Evolutionary conservation across 2,329 filamentous ascomycete species (phyloP), one percentile per base, ranked within the genome.

Genomic region (Verticillium nubilum): DNA sequence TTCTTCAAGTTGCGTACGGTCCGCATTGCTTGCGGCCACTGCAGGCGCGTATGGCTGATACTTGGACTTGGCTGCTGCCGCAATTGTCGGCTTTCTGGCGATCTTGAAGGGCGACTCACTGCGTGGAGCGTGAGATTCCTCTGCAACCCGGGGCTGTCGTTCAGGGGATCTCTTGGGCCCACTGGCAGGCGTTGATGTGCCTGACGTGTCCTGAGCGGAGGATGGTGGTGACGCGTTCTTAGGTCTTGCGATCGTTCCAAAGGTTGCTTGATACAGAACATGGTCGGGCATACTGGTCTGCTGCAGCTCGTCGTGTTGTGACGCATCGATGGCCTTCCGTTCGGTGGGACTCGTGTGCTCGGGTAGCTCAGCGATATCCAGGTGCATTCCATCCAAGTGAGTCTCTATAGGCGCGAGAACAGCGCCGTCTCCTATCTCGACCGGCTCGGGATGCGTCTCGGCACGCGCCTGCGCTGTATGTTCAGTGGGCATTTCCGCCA

Each of bases 401-500:
- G 69, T 72, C 61, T 76, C 71, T 23, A 74, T 71, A 0, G 75
- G 72, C 1, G 74, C 72, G 4, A 76, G 64, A 6, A 75, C 64
- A 6, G 69, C 68, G 27, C 72, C 72, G 54, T 75, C 76, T 1
- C 70, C 74, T 62, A 82, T 74, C 64, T 82, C 80, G 3, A 80
- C 72, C 0, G 78, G 76, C 0, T 75, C 68, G 0, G 79, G 79
- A 47, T 80, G 70, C 13, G 67, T 69, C 62, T 82, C 79, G 5
- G 76, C 71, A 1, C 67, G 67, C 6, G 79, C 76, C 7, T 63
- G 63, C 0, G 70, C 73, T 0, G 79, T 80, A 25, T 73, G 66
- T 19, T 76, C 74, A 10, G 77, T 80, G 5, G 77, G 67, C 70
- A 83, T 77, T 67, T 83, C 80, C 3, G 79, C 75, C 25, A 82